phyloP scores from a whole-genome alignment of 202 grass and related monocot species.

The Schoenoplectus tabernaemontani region DNA sequence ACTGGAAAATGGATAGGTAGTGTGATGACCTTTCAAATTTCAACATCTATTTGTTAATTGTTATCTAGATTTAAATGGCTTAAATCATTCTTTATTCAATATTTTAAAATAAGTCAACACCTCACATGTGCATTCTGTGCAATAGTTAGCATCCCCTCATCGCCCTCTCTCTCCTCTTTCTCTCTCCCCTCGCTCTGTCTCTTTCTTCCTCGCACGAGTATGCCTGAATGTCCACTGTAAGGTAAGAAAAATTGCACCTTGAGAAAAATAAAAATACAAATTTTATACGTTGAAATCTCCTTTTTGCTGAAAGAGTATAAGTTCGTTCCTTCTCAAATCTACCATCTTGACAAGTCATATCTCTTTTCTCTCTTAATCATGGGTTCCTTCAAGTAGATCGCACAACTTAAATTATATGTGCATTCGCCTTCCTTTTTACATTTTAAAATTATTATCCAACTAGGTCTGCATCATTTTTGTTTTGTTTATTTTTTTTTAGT shows the following conservation, averaged over 20 bases:
- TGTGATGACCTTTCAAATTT: background rate
- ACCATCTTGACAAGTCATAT: background rate
- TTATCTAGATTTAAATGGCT: slow-evolving; percentile 13
- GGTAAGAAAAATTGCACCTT: slow-evolving; percentile 32
- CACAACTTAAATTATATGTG: background rate
- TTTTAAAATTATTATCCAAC: background rate
- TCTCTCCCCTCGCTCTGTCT: background rate
- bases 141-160: background rate
- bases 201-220: slow-evolving; percentile 10
- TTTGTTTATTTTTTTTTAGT: slow-evolving; percentile 2
- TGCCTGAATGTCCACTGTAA: slow-evolving; percentile 77
- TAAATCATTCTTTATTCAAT: slow-evolving; percentile 10
- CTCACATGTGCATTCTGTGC: slow-evolving; percentile 26
- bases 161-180: background rate
- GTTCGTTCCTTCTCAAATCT: background rate
- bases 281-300: slow-evolving; percentile 1
- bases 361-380: slow-evolving; percentile 1
- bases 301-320: slow-evolving; percentile 3
- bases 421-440: background rate
- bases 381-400: slow-evolving; percentile 1
- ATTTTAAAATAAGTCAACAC: slow-evolving; percentile 22
- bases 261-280: background rate
- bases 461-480: background rate
- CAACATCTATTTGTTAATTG: background rate
- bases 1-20: background rate